Evolutionary conservation across 192 early-diverging fungal species (phyloP).

Genomic region (Backusella westeae): DNA sequence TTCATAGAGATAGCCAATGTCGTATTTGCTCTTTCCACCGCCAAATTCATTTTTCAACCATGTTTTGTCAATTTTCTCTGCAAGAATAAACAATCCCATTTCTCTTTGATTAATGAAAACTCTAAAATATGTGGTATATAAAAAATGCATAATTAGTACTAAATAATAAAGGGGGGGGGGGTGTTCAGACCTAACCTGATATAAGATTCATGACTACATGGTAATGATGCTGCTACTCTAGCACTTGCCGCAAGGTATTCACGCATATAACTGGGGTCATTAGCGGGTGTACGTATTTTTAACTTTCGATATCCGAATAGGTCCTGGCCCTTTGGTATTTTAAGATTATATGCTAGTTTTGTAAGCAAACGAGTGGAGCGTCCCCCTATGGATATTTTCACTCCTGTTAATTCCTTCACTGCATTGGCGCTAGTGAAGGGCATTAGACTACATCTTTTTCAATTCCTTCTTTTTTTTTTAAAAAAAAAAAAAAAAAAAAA

Average conservation of each 20-base stretch:
- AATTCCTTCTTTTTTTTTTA: not conserved
- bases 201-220: slow-evolving; percentile 17
- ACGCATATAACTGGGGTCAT: slow-evolving; percentile 32
- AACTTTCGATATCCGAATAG: slow-evolving; percentile 24
- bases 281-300: slow-evolving; percentile 21
- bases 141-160: not conserved
- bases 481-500: no score
- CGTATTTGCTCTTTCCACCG: not conserved
- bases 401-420: slow-evolving; percentile 1
- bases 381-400: slow-evolving; percentile 14
- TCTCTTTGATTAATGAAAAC: slow-evolving; percentile 14
- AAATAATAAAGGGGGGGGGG: not conserved
- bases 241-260: slow-evolving; percentile 24
- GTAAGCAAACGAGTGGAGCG: slow-evolving; percentile 23
- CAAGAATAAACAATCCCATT: slow-evolving; percentile 8
- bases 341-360: slow-evolving; percentile 31
- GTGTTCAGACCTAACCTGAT: slow-evolving; percentile 12
- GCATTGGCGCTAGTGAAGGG: slow-evolving; percentile 4
- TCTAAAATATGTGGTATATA: slow-evolving; percentile 8
- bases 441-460: no score
- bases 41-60: slow-evolving; percentile 15
- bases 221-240: slow-evolving; percentile 10
- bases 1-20: slow-evolving; percentile 7
- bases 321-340: slow-evolving; percentile 1
- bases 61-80: slow-evolving; percentile 18